phyloP scores from a whole-genome alignment of 176 grass and related monocot species.

The Carex scoparia region DNA sequence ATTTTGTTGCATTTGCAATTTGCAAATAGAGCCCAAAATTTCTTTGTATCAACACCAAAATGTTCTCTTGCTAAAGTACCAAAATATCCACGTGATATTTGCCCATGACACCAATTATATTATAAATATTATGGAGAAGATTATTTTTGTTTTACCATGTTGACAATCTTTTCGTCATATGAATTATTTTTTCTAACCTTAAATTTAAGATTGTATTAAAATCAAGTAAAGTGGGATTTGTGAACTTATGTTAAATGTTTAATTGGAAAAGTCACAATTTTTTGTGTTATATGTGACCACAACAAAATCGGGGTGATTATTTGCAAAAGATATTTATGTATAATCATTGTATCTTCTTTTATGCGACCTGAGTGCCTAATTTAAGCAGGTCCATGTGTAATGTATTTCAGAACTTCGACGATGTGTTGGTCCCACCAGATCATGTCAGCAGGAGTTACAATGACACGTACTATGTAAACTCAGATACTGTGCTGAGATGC shows the following conservation, averaged over 20 bases:
- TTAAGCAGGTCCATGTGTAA: constrained; percentile 3
- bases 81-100: not conserved
- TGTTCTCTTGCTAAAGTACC: not conserved
- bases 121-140: not conserved
- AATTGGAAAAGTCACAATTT: not conserved
- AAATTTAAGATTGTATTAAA: not conserved
- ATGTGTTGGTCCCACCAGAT: constrained; percentile 80
- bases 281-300: not conserved
- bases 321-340: not conserved
- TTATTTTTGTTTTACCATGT: not conserved
- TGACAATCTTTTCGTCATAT: not conserved
- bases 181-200: not conserved
- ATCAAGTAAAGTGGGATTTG: not conserved
- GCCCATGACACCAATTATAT: not conserved
- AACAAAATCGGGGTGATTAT: not conserved
- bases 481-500: constrained; percentile 65
- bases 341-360: not conserved
- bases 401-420: constrained; percentile 78
- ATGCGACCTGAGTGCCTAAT: not conserved
- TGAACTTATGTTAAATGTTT: not conserved
- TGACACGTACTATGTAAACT: constrained; percentile 89
- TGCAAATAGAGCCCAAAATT: not conserved
- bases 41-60: not conserved
- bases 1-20: not conserved
- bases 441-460: constrained; percentile 95